phyloP scores from a whole-genome alignment of 495 filamentous ascomycete species.

The Acidiella bohemica region DNA sequence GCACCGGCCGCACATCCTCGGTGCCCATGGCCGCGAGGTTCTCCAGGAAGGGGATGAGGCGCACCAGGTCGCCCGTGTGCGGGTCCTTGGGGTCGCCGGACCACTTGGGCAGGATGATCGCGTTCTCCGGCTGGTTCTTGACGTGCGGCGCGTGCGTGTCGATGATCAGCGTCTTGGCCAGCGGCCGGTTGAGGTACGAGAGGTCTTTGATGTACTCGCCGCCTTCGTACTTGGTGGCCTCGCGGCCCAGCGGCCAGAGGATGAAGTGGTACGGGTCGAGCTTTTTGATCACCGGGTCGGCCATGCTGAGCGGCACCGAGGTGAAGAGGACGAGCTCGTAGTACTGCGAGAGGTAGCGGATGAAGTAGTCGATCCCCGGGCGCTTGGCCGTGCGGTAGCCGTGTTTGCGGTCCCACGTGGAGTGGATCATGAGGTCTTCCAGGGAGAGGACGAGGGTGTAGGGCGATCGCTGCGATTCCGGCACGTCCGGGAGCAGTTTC shows the following conservation, averaged over 20 bases:
- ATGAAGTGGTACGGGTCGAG: conserved; percentile 93
- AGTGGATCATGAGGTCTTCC: conserved; percentile 88
- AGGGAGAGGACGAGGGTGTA: conserved; percentile 86
- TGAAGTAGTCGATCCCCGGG: conserved; percentile 91
- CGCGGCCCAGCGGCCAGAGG: conserved; percentile 86
- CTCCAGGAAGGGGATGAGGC: conserved; percentile 87
- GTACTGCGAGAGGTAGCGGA: conserved; percentile 90
- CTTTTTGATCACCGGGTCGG: conserved; percentile 78
- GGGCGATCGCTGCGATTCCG: conserved; percentile 67
- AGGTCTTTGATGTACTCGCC: conserved; percentile 97
- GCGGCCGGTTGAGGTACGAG: conserved; percentile 85
- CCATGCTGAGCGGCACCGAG: conserved; percentile 62
- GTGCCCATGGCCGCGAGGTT: conserved; percentile 90
- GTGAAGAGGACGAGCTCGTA: conserved; percentile 97
- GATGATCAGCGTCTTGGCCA: conserved; percentile 85
- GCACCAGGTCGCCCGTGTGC: conserved; percentile 57
- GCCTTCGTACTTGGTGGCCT: conserved; percentile 87
- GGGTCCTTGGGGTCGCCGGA: conserved; percentile 61
- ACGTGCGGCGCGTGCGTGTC: conserved; percentile 74
- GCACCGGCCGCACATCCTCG: conserved; percentile 64
- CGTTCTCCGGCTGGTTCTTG: conserved; percentile 79
- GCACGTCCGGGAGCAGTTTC: conserved; percentile 80
- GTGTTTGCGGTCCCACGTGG: conserved; percentile 83
- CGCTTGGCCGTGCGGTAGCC: conserved; percentile 94
- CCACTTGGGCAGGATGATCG: conserved; percentile 84